Percentiles rank a stretch among this genome's conserved stretches.
Evolutionary conservation across 116 monocot genomes (phyloP).

Genomic region (Dioscorea cayenensis): DNA sequence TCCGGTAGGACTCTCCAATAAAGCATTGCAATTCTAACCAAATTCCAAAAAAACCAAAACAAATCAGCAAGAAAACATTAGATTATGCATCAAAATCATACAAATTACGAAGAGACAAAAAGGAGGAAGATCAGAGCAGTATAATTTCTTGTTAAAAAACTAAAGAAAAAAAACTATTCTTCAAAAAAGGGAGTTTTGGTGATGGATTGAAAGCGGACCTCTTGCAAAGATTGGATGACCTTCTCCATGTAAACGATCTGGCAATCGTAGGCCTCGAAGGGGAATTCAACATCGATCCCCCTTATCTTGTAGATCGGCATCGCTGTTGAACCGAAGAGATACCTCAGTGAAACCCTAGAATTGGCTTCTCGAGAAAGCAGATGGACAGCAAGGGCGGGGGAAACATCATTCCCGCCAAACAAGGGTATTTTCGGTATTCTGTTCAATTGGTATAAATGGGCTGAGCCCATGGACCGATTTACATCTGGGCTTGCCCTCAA

Average conservation of each 20-base stretch:
- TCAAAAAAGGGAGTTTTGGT: not conserved
- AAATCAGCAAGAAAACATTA: not conserved
- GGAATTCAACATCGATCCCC: conserved; percentile 94
- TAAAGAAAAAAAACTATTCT: not conserved
- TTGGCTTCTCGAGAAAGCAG: not conserved
- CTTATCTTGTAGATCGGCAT: conserved; percentile 92
- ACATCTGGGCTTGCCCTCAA: not conserved
- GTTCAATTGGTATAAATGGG: not conserved
- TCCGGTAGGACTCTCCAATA: conserved; percentile 93
- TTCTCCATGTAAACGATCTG: conserved; percentile 98
- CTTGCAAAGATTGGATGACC: conserved; percentile 83
- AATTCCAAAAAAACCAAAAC: too few species aligned
- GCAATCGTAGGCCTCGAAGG: conserved; percentile 89
- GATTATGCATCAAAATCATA: not conserved
- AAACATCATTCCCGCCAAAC: not conserved
- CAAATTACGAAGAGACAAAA: too few species aligned
- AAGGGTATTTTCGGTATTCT: not conserved
- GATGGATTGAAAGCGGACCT: conserved; percentile 29
- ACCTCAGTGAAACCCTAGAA: not conserved
- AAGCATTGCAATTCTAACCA: conserved; percentile 66
- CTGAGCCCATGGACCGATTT: not conserved
- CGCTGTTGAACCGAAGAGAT: not conserved
- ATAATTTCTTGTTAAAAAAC: not conserved
- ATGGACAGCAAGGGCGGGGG: not conserved
- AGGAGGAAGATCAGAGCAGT: too few species aligned